Conservation (phyloP, 2,329 filamentous ascomycete genomes). For the Aspergillus sp. region DNA sequence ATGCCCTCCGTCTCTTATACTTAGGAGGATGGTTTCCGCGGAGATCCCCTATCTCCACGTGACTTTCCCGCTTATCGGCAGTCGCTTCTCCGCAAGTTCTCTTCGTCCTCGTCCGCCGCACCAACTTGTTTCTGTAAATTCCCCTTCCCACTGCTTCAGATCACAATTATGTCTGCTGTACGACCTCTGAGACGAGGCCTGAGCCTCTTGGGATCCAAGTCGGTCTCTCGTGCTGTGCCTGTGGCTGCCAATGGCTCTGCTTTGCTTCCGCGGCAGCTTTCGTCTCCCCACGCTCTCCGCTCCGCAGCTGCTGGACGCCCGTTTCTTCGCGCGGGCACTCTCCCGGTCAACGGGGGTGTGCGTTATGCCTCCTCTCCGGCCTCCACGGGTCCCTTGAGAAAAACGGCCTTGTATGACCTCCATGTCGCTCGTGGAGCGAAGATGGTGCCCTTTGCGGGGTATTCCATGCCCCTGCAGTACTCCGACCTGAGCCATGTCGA, state of each 20-base stretch:
- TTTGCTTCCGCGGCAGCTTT: constrained; percentile 28
- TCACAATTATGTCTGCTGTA: constrained; percentile 27
- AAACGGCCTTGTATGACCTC: constrained; percentile 74
- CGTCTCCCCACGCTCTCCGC: constrained; percentile 27
- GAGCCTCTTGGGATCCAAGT: constrained; percentile 29
- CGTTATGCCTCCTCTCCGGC: constrained; percentile 33
- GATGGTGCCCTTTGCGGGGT: constrained; percentile 96
- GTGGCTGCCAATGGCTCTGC: constrained; percentile 32
- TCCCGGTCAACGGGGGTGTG: constrained; percentile 17
- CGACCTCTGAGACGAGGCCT: constrained; percentile 29
- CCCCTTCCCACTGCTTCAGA: constrained; percentile 5
- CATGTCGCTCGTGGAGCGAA: constrained; percentile 78
- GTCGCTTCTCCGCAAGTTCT: constrained; percentile 1
- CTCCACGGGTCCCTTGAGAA: constrained; percentile 26
- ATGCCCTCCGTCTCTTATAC: too few relatives aligned
- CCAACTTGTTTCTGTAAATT: constrained; percentile 8
- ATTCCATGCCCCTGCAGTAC: constrained; percentile 91
- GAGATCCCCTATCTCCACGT: constrained; percentile 36
- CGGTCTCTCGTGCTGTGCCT: constrained; percentile 23
- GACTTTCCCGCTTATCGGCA: constrained; percentile 32
- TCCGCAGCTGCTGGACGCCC: constrained; percentile 12
- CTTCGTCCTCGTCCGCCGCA: not conserved
- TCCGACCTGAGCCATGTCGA: constrained; percentile 71
- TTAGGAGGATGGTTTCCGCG: constrained; percentile 9
- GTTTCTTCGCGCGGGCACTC: constrained; percentile 4